Percentiles rank a stretch among this genome's conserved stretches.
These are phyloP conservation scores for Tinospora cordifolia DNA, from an alignment of 164 flowering plant genomes.

Conservation along the genomic window DNA sequence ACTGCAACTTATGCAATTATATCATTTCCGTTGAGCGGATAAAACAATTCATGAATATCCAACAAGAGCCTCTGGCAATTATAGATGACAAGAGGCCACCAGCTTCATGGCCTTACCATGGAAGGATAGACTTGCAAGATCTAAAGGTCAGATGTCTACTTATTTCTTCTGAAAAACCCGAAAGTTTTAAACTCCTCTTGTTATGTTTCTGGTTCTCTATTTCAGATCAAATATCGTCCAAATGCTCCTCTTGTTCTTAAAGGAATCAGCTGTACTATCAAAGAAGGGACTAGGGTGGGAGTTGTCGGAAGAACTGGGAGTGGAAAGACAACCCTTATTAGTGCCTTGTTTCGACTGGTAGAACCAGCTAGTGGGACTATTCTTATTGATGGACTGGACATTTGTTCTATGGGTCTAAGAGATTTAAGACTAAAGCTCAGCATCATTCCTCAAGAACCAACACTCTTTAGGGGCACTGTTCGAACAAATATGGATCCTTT, in stretches of 20 bases:
- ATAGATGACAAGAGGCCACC: constrained; percentile 60
- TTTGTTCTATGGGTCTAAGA: constrained; percentile 60
- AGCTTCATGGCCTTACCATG: constrained; percentile 68
- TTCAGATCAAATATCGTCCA: constrained; percentile 70
- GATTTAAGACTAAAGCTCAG: constrained; percentile 74
- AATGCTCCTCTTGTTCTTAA: constrained; percentile 76
- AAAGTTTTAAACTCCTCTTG: background rate
- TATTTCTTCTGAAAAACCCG: background rate
- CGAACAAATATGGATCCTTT: constrained; percentile 76
- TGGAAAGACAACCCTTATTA: constrained; percentile 74
- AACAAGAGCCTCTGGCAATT: constrained; percentile 67
- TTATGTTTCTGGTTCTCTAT: background rate
- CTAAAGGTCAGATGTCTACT: constrained; percentile 35
- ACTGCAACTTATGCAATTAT: constrained; percentile 59
- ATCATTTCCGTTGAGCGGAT: constrained; percentile 81
- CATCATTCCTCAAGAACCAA: constrained; percentile 89
- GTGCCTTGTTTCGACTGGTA: constrained; percentile 76
- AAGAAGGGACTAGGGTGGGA: constrained; percentile 69
- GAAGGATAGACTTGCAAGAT: constrained; percentile 57
- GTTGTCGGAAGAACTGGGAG: constrained; percentile 95
- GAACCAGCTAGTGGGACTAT: constrained; percentile 70
- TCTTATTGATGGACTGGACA: constrained; percentile 60
- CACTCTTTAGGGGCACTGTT: constrained; percentile 75
- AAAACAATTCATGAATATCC: constrained; percentile 72
- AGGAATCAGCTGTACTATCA: constrained; percentile 72